Base-by-base conservation (phyloP, 2,329 filamentous ascomycete genomes). In the Microascus cirrosus region DNA sequence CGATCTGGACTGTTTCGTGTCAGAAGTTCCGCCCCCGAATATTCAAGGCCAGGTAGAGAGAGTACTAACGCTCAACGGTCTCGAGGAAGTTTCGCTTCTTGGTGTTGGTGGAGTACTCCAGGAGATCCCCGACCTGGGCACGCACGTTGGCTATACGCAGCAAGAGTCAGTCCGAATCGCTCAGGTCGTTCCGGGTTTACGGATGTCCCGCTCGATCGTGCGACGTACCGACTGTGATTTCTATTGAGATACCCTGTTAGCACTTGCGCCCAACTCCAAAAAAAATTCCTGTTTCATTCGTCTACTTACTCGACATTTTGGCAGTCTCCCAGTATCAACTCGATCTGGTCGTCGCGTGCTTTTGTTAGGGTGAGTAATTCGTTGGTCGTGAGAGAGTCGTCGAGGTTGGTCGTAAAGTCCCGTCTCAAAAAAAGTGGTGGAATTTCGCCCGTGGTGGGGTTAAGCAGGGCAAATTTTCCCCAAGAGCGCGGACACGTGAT, bases 81-180 rank as follows among this genome's bases (percentile, higher is more conserved):
- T 94, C 65, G 75, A 95, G 83, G 82, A 96, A 96, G 85, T 96
- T 96, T 70, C 91, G 83, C 89, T 96, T 96, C 88, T 96, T 96
- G 77, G 89, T 90, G 77, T 95, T 71, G 71, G 82, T 82, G 74
- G 89, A 95, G 87, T 97, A 97, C 73, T 95, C 87, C 71, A 99
- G 88, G 72, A 99, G 84, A 76, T 94, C 84, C 77, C 87, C 81
- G 76, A 97, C 90, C 82, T 97, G 93, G 76, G 84, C 82, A 84
- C 92, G 90, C 84, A 95, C 91, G 89, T 91, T 90, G 84, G 90
- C 90, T 73, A 67, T 55, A 56, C 51, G 28, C 22, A 20, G 22
- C n/a, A 24, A 50, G n/a, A 24, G 45, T 25, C 25, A 35, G 57
- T 61, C 55, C 56, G 58, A 35, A 56, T 54, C 54, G 25, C 58